Evolutionary conservation across 257 asterid genomes (phyloP).

Genomic region (Lithospermum erythrorhizon): DNA sequence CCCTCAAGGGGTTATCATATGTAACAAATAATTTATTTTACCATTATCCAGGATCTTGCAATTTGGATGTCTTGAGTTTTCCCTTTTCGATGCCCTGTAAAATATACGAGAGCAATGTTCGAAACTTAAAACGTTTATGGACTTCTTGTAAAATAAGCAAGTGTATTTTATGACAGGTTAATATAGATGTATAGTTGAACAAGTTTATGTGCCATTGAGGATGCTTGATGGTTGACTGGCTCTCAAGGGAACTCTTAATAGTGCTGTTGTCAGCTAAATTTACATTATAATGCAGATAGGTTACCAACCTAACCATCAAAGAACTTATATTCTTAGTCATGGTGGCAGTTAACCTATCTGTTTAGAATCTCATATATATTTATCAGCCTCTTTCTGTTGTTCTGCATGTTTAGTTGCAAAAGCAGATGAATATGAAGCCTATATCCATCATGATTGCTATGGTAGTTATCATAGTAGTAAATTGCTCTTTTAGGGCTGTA

Average conservation of each 20-base stretch:
- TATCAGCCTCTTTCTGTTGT: neutral
- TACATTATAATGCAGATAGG: neutral
- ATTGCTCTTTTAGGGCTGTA: neutral
- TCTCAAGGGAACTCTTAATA: neutral
- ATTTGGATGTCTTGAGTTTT: no score
- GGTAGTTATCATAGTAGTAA: neutral
- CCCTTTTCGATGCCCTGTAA: no score
- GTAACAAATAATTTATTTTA: no score
- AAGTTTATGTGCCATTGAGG: neutral
- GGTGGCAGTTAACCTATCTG: neutral
- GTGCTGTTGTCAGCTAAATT: neutral
- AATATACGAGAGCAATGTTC: no score
- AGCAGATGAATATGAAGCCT: neutral
- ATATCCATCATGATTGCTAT: neutral
- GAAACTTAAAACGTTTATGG: no score
- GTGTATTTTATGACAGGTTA: no score
- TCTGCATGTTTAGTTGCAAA: neutral
- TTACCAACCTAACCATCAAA: neutral
- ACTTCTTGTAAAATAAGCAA: no score
- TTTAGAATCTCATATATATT: neutral
- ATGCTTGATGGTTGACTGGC: neutral
- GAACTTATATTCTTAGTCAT: neutral
- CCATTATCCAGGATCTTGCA: no score
- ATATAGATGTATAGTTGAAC: neutral
- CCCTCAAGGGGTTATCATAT: no score